phyloP scores from a whole-genome alignment of 23 red algal genomes.

The Gracilaria domingensis region DNA sequence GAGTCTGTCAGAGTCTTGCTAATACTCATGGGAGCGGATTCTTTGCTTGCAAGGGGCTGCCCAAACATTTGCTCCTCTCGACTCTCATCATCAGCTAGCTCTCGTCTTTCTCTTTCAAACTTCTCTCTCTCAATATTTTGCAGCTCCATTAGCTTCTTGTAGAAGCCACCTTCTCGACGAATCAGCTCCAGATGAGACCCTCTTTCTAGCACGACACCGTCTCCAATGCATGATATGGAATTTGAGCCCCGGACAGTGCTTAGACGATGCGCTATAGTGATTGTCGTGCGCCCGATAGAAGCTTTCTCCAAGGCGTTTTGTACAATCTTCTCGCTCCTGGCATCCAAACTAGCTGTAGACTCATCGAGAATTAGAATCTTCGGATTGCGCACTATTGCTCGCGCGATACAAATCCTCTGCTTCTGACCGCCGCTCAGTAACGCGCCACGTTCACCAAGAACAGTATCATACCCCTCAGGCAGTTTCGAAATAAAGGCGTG shows the following conservation, averaged over 20 bases:
- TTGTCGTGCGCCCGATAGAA: conserved; percentile 39
- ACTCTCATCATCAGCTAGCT: neutral
- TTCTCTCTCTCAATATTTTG: conserved; percentile 18
- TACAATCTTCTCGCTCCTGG: conserved; percentile 72
- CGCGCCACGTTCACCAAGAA: conserved; percentile 80
- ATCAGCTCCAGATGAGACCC: conserved; percentile 12
- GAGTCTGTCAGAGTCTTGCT: neutral
- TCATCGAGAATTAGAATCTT: conserved; percentile 87
- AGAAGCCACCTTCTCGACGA: conserved; percentile 5
- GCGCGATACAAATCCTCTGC: conserved; percentile 87
- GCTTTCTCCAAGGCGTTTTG: conserved; percentile 60
- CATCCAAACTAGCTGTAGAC: conserved; percentile 78
- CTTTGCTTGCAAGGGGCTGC: neutral
- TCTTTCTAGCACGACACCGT: conserved; percentile 25
- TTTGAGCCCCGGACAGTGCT: conserved; percentile 62
- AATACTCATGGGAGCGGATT: neutral
- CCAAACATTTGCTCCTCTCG: neutral
- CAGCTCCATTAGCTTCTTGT: conserved; percentile 27
- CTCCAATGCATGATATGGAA: conserved; percentile 17
- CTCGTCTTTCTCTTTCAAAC: conserved; percentile 36
- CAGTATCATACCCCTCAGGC: conserved; percentile 84
- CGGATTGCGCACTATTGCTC: conserved; percentile 81
- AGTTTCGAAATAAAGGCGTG: conserved; percentile 78
- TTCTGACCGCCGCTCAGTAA: conserved; percentile 84
- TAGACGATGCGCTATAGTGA: conserved; percentile 85